Evolutionary conservation across 2,329 filamentous ascomycete genomes (phyloP).

Genomic region (Annulohypoxylon truncatum): DNA sequence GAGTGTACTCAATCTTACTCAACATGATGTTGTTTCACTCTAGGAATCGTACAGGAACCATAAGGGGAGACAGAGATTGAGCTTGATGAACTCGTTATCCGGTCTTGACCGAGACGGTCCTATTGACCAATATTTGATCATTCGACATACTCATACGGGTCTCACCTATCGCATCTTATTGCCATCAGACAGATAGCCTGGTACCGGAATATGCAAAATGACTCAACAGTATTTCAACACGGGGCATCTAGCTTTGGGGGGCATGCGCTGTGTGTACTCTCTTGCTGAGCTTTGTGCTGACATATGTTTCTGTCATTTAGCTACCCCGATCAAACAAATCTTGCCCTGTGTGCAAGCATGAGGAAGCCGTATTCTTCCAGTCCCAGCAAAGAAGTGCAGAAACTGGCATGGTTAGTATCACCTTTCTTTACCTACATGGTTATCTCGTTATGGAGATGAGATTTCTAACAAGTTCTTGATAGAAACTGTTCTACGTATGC

Average conservation of each 20-base stretch:
- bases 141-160: neutral
- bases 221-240: constrained; percentile 24
- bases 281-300: constrained; percentile 52
- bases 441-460: neutral
- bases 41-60: neutral
- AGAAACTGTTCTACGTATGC: constrained; percentile 96
- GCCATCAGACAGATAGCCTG: constrained; percentile 32
- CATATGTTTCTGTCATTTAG: constrained; percentile 65
- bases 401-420: constrained; percentile 89
- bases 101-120: neutral
- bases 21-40: neutral
- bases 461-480: constrained; percentile 42
- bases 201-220: neutral
- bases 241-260: constrained; percentile 42
- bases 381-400: constrained; percentile 96
- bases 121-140: neutral
- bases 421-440: neutral
- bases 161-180: neutral
- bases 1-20: neutral
- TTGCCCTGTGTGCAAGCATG: constrained; percentile 86
- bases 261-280: constrained; percentile 43
- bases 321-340: constrained; percentile 88
- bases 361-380: constrained; percentile 98
- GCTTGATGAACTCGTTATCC: neutral
- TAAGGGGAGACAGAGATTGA: neutral